Evolutionary conservation across 352 stramenopile species (phyloP), one percentile per base, ranked within the genome.

Genomic region (Phytophthora nicotianae): DNA sequence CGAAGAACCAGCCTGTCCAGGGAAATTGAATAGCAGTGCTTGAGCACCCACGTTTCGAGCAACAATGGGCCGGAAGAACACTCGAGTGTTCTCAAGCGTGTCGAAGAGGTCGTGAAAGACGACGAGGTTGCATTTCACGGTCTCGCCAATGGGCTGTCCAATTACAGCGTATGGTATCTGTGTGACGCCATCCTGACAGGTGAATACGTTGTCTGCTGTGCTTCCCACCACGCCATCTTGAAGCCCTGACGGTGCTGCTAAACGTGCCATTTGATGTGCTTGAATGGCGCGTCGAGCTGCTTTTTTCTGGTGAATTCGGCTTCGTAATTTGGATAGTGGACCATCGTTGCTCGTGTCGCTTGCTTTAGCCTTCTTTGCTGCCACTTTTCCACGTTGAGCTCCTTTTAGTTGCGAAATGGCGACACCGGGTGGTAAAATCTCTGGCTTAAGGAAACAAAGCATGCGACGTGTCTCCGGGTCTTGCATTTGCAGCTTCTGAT

Each of bases 51-150:
- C 67, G 40, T 97, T 79, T 47, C 86, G 77, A 2, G 81, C 75
- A 4, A 97, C 51, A 21, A 98, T 73, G 3, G 86, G 65, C 21
- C 86, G 79, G 40, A 98, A 95, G 17, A 97, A 92, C 1, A 98
- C 87, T 45, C 88, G 83, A 11, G 86, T 96, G 56, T 83, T 89
- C 41, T 98, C 93, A 40, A 95, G 71, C 1, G 91, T 98, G 65
- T 98, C 93, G 61, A 98, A 98, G 5, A 98, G 83, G 56, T 98
- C 93, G 52, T 97, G 87, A 51, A 97, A 91, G 2, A 97, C 84
- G 6, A 98, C 77, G 37, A 98, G 66, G 59, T 95, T 97, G 59
- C 84, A 91, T 26, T 89, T 92, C n/a, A 65, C 53, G 4, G 68
- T 80, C 10, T 71, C 73, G 2, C 78, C 79, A 3, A 81, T 75